Base-by-base conservation (phyloP, 805 yeast species). In the Pichia eremophila region DNA sequence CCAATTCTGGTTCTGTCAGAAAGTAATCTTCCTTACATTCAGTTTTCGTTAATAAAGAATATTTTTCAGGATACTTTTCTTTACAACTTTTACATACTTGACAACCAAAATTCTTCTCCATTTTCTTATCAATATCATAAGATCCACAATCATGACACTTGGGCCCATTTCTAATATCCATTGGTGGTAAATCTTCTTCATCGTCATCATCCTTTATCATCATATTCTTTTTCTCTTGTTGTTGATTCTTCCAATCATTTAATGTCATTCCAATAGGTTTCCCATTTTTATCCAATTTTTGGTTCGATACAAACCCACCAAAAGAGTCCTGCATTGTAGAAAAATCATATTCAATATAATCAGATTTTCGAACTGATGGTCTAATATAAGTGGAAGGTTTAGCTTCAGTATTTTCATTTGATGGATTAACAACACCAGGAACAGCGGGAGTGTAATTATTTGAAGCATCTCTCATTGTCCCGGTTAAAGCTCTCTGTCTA, bases 1-100 rank as follows among this genome's bases (percentile, higher is more conserved):
- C 74, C 40, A 93, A 71, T 61, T 93, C 99, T 0, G 97, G 93
- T 43, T 93, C 99, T 0, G 99, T 93, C 29, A 93, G 64, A 39
- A 93, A 74, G 62, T 93, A 93, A 66, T 93, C 99, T 56, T 85
- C 91, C 39, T 81, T 77, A 63, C 96, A 89, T 65, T 93, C 99
- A 0, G 99, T 93, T 66, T 93, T 93, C 8, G 99, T 93, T 45
- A 93, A 66, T 19, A 93, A 65, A 0, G 98, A 78, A 62, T 91
- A 93, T 59, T 93, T 93, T 38, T 93, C 96, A 0, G 96, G 96
- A 22, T 67, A 66, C 49, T 73, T 72, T 56, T 78, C 78, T 34
- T 78, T 79, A 64, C 99, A 93, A 45, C 74, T 70, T 44, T 83
- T 77, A 63, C 99, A 93, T 9, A 90, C 96, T 14, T 86, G 71